phyloP scores from a whole-genome alignment of 1,284 basidiomycete species.

The Cystobasidiaceae sp. region DNA sequence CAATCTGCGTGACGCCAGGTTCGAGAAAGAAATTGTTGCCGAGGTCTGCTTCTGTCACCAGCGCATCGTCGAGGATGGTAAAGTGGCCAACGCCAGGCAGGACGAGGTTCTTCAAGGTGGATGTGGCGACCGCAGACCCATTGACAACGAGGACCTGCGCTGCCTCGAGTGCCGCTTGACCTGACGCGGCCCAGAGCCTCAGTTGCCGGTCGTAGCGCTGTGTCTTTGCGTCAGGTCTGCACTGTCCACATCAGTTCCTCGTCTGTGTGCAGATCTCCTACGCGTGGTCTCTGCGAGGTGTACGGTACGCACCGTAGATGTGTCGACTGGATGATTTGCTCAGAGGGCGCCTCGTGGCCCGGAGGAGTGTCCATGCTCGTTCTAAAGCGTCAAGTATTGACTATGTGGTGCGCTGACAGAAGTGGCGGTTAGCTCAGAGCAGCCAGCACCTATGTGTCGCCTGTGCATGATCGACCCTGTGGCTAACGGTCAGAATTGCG shows the following conservation, averaged over 20 bases:
- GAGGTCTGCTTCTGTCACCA: slow-evolving; percentile 67
- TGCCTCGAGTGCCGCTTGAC: slow-evolving; percentile 84
- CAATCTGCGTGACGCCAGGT: slow-evolving; percentile 58
- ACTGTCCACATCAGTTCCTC: neutral
- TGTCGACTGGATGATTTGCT: neutral
- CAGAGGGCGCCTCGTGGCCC: slow-evolving; percentile 21
- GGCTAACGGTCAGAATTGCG: too few relatives aligned
- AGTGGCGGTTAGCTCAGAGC: too few relatives aligned
- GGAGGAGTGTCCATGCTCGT: slow-evolving; percentile 28
- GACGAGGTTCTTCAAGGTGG: slow-evolving; percentile 89
- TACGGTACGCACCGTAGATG: slow-evolving; percentile 10
- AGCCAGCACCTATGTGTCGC: too few relatives aligned
- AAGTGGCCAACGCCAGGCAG: slow-evolving; percentile 89
- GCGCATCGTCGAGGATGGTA: slow-evolving; percentile 68
- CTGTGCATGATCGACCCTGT: too few relatives aligned
- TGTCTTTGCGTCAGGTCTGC: slow-evolving; percentile 71
- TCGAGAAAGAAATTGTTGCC: slow-evolving; percentile 96
- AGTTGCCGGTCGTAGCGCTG: slow-evolving; percentile 87
- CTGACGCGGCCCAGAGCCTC: slow-evolving; percentile 90
- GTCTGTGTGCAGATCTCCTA: neutral
- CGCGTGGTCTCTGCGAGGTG: too few relatives aligned
- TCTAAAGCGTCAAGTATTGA: neutral
- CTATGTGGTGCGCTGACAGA: too few relatives aligned
- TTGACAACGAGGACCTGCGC: slow-evolving; percentile 76
- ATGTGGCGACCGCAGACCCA: slow-evolving; percentile 71